These are phyloP conservation scores for Graphiopsis chlorocephala DNA, from an alignment of 2,329 filamentous ascomycete species.

Conservation along the genomic window DNA sequence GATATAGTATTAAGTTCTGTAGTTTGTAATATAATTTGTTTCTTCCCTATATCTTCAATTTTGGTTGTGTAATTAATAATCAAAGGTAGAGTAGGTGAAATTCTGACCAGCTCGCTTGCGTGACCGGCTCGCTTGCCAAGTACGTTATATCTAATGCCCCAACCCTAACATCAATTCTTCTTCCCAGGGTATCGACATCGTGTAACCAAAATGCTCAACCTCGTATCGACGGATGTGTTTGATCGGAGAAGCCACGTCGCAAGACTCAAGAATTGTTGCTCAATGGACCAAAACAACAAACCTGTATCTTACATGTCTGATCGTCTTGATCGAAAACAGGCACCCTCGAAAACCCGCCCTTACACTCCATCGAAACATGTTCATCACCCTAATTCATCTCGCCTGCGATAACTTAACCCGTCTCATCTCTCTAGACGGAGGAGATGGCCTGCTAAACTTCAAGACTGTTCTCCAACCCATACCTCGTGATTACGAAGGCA, in stretches of 20 bases:
- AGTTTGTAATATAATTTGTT: no score
- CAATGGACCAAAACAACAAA: neutral
- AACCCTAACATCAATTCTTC: neutral
- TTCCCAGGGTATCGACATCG: neutral
- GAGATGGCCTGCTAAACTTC: neutral
- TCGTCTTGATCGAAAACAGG: no score
- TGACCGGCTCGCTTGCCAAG: no score
- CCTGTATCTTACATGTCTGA: neutral
- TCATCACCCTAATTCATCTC: neutral
- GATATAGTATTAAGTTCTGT: no score
- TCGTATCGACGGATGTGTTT: neutral
- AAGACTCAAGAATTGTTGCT: neutral
- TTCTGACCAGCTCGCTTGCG: no score
- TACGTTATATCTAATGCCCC: neutral
- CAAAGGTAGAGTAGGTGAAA: no score
- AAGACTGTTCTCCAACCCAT: neutral
- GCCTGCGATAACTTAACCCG: neutral
- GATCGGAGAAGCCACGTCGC: neutral
- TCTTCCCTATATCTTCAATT: no score
- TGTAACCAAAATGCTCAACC: neutral
- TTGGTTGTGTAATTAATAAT: no score
- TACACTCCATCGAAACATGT: neutral
- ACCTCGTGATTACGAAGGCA: neutral
- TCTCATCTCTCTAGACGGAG: neutral
- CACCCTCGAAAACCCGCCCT: no score